Base-by-base conservation (phyloP, 1,139 yeast species). In the Saccharomycopsis hybrid region DNA sequence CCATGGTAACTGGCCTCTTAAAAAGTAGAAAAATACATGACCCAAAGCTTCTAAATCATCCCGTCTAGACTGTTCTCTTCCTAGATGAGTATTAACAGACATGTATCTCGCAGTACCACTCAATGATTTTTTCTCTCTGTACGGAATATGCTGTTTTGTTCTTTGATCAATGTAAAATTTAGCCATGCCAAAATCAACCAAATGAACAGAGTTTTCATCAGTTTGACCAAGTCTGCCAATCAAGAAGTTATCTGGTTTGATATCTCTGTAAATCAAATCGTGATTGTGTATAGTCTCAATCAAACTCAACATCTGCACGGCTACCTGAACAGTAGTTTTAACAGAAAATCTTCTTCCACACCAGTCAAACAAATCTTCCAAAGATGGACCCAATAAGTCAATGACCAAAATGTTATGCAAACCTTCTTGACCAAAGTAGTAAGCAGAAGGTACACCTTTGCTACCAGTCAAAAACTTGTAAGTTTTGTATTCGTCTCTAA, bases 91-190 rank as follows among this genome's bases (percentile, higher is more conserved):
- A 71, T 92, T 92, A 61, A 92, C 90, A 37, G 96, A 85, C 97
- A 90, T 90, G 70, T 92, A 92, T 63, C 98, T 80, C 9, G 97
- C 97, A 2, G 98, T 92, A 47, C 98, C 98, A 65, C 95, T 83
- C 60, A 92, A 75, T 30, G 95, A 82, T 69, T 92, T 92, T 66
- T 90, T 84, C 66, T 92, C 97, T 60, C 97, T 79, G 68, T 92
- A 92, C 25, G 98, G 97, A 58, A 92, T 92, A 70, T 92, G 98
- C 65, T 83, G 92, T 64, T 88, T 86, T 4, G 97, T 87, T 66
- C 88, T 79, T 51, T 97, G 97, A 66, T 92, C 97, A 61, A 97
- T 77, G 68, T 87, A 92, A 65, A 89, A 96, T 69, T 92, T 92
- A 43, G 97, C 97, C 97, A 92, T 90, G 57, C 98, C 98, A 65